Percentiles rank a stretch among this genome's conserved stretches.
Conservation (phyloP, 2,329 filamentous ascomycete species). For the Monilinia aucupariae region DNA sequence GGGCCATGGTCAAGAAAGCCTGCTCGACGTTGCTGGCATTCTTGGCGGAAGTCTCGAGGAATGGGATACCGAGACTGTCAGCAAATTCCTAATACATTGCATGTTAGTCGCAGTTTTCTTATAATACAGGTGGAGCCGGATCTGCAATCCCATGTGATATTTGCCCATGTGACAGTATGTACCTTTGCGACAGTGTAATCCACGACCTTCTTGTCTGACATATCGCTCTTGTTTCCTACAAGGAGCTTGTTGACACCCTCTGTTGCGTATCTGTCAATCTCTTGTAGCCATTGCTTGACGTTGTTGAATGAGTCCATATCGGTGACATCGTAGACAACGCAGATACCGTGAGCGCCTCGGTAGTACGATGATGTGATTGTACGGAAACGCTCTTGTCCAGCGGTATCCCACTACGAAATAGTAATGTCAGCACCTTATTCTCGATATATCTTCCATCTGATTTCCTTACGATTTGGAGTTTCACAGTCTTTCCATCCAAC, state of each 20-base stretch:
- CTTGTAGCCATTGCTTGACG: constrained; percentile 99
- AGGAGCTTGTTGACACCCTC: constrained; percentile 99
- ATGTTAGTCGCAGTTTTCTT: constrained; percentile 21
- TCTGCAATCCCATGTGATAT: constrained; percentile 25
- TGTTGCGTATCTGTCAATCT: constrained; percentile 98
- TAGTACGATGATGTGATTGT: constrained; percentile 99
- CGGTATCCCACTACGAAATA: constrained; percentile 83
- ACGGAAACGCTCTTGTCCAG: constrained; percentile 98
- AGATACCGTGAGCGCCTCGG: constrained; percentile 97
- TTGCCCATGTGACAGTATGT: constrained; percentile 37
- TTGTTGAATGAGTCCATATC: constrained; percentile 99
- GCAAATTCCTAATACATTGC: constrained; percentile 73
- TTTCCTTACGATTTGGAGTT: constrained; percentile 88
- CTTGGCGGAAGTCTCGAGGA: constrained; percentile 99
- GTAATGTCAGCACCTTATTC: constrained; percentile 31
- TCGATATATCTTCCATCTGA: not conserved
- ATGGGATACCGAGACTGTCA: constrained; percentile 96
- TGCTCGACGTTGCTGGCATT: constrained; percentile 99
- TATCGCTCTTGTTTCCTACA: constrained; percentile 99
- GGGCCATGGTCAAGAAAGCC: constrained; percentile 99
- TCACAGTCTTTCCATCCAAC: constrained; percentile 98
- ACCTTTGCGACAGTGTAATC: constrained; percentile 99
- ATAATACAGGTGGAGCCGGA: constrained; percentile 2
- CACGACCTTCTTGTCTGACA: constrained; percentile 99
- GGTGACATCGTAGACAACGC: constrained; percentile 99